phyloP scores from a whole-genome alignment of 2,329 filamentous ascomycete genomes.

The Huntiella decipiens region DNA sequence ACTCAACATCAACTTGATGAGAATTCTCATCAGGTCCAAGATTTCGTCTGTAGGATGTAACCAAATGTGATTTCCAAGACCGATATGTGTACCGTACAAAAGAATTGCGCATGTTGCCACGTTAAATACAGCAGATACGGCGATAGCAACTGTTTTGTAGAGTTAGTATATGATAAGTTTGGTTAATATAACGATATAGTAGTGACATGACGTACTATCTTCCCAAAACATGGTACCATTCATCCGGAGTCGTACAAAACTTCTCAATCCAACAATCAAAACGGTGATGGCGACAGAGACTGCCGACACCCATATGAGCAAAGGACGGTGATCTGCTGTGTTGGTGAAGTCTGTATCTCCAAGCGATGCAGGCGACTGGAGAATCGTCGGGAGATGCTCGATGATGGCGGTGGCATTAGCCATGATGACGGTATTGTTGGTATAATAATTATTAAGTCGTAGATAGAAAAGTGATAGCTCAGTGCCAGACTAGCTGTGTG shows the following conservation, averaged over 20 bases:
- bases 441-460: too few relatives aligned
- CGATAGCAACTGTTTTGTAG: background rate
- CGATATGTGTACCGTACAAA: conserved; percentile 5
- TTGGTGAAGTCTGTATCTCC: too few relatives aligned
- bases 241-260: conserved; percentile 2
- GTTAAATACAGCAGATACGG: conserved; percentile 7
- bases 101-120: background rate
- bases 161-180: background rate
- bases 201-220: conserved; percentile 6
- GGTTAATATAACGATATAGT: background rate
- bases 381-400: too few relatives aligned
- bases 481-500: too few relatives aligned
- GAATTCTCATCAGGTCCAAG: background rate
- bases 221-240: conserved; percentile 10
- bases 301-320: background rate
- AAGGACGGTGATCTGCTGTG: too few relatives aligned
- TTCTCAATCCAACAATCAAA: conserved; percentile 4
- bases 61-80: conserved; percentile 10
- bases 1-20: conserved; percentile 15
- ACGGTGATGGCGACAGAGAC: conserved; percentile 1
- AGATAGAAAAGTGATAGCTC: too few relatives aligned
- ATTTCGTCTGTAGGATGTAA: conserved; percentile 1
- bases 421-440: too few relatives aligned
- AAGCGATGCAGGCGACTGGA: too few relatives aligned
- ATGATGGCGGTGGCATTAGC: too few relatives aligned